Evolutionary conservation across 352 stramenopile species (phyloP), one percentile per base, ranked within the genome.

Genomic region (Chrysophaeum taylorii): DNA sequence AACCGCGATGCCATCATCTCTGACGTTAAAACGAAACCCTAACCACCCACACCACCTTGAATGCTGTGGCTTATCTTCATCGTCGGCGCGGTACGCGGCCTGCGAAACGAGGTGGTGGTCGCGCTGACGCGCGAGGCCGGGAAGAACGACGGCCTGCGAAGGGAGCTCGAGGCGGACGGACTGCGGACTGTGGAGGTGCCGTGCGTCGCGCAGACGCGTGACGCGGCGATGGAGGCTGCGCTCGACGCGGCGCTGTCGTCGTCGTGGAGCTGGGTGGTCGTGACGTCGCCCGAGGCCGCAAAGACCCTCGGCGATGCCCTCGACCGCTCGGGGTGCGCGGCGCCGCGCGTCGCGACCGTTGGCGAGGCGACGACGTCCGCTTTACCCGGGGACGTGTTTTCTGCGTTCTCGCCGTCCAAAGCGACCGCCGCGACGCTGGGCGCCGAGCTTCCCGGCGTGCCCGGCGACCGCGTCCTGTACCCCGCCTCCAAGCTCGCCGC

Each of bases 91-190:
- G n/a, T n/a, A n/a, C n/a, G n/a, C n/a, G n/a, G n/a, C n/a, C n/a
- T n/a, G n/a, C n/a, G n/a, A n/a, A n/a, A 64, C 42, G 23, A 23
- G 37, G 0, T 64, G 54, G 67, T 64, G n/a, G 54, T 73, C n/a
- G 68, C 62, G 37, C 68, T 73, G 4, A 73, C 68, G 41, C 50
- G 68, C n/a, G 68, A 73, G 62, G 15, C 36, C 21, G 68, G 68
- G 35, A 73, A 73, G 54, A 69, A 72, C n/a, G 68, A 35, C 52
- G 60, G 38, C 33, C 9, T 69, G 21, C 39, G 43, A 25, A 33
- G 45, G 45, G 45, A 57, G 9, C 33, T 36, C 33, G 33, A 16
- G 33, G 57, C 31, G 2, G 57, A 14, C 31, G 57, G 4, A 7
- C 7, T 66, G 1, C 14, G 9, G 4, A 42, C 25, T 25, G 37